Conservation (phyloP, 176 grass and related monocot genomes). For the Triticum dicoccoides region DNA sequence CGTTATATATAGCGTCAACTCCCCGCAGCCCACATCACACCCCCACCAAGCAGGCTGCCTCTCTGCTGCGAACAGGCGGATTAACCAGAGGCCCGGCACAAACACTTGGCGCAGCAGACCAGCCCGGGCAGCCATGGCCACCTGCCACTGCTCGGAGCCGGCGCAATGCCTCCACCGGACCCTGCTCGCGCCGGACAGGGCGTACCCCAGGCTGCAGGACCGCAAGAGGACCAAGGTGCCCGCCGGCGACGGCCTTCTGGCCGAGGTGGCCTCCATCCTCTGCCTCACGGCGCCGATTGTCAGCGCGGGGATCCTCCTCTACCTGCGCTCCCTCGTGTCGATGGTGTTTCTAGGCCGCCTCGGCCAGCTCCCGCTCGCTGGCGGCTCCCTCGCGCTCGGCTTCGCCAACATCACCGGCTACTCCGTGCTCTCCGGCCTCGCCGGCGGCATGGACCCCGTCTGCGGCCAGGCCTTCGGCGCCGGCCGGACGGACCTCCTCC, state of each 20-base stretch:
- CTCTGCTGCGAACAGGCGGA: slow-evolving; percentile 26
- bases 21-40: background rate
- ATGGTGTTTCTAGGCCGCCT: slow-evolving; percentile 88
- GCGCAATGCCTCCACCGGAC: slow-evolving; percentile 46
- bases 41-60: slow-evolving; percentile 17
- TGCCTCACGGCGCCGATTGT: slow-evolving; percentile 65
- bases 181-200: slow-evolving; percentile 3
- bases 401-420: slow-evolving; percentile 96
- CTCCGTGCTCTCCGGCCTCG: slow-evolving; percentile 86
- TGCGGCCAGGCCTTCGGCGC: slow-evolving; percentile 83
- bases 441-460: slow-evolving; percentile 89
- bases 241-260: slow-evolving; percentile 1
- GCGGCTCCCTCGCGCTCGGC: slow-evolving; percentile 78
- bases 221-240: background rate
- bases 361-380: slow-evolving; percentile 69
- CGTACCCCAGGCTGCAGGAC: slow-evolving; percentile 35
- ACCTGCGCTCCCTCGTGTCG: slow-evolving; percentile 71
- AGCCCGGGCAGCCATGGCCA: slow-evolving; percentile 31
- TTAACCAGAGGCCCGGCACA: slow-evolving; percentile 26
- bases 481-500: slow-evolving; percentile 57
- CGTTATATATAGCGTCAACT: slow-evolving; percentile 34
- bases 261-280: slow-evolving; percentile 62
- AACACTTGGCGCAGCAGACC: slow-evolving; percentile 6
- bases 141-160: slow-evolving; percentile 33
- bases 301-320: slow-evolving; percentile 62